These are phyloP conservation scores for Rhynchosporium graminicola DNA, from an alignment of 2,329 filamentous ascomycete species.

Conservation along the genomic window DNA sequence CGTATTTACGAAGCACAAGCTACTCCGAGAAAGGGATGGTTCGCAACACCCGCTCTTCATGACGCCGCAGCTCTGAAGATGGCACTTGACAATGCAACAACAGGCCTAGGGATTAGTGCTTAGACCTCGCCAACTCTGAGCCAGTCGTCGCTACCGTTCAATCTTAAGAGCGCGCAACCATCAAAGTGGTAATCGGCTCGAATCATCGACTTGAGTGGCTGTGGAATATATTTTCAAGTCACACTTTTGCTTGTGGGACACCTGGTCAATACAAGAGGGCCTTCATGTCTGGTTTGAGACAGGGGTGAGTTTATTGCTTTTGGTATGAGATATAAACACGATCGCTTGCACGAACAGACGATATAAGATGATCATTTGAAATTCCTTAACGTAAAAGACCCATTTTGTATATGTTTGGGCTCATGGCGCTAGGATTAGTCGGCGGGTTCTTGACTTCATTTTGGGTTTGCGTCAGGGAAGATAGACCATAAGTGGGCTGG, in stretches of 20 bases:
- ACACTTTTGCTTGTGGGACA: background rate
- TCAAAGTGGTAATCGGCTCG: background rate
- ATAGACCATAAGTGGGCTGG: background rate
- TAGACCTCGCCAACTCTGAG: background rate
- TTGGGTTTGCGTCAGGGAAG: background rate
- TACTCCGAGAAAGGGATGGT: constrained; percentile 8
- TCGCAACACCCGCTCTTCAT: constrained; percentile 8
- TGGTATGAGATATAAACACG: too few relatives aligned
- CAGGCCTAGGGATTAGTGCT: too few relatives aligned
- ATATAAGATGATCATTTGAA: background rate
- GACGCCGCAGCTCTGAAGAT: background rate
- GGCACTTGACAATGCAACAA: background rate
- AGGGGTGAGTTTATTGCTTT: background rate
- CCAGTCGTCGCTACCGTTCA: background rate
- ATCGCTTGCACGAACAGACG: background rate
- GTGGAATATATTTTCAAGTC: background rate
- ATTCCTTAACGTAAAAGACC: constrained; percentile 1
- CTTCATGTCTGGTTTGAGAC: background rate
- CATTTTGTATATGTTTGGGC: constrained; percentile 11
- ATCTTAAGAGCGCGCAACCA: background rate
- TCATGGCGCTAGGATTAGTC: background rate
- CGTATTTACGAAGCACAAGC: background rate
- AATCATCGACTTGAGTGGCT: too few relatives aligned
- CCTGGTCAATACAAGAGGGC: background rate
- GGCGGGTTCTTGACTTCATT: background rate